These are phyloP conservation scores for Bipolaris sorokiniana DNA, from an alignment of 2,329 filamentous ascomycete genomes.

Conservation along the genomic window DNA sequence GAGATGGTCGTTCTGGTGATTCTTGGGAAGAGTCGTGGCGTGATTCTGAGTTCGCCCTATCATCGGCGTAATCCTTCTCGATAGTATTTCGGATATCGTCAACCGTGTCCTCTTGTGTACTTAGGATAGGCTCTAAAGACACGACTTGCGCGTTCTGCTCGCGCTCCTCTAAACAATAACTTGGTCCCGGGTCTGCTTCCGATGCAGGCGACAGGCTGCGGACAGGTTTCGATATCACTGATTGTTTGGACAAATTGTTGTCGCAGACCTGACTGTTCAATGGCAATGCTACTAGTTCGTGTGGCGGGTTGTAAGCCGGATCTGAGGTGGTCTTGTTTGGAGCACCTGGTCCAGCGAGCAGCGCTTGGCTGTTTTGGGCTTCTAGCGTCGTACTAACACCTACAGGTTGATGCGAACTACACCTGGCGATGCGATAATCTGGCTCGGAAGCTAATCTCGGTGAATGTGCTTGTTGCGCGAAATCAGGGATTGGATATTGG, in stretches of 20 bases:
- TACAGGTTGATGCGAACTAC: neutral
- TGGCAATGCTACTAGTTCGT: constrained; percentile 4
- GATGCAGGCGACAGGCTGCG: neutral
- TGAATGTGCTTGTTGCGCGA: neutral
- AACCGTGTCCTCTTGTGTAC: constrained; percentile 26
- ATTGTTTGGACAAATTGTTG: neutral
- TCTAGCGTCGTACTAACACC: neutral
- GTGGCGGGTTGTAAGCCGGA: constrained; percentile 2
- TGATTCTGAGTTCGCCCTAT: constrained; percentile 20
- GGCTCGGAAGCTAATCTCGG: neutral
- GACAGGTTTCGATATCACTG: neutral
- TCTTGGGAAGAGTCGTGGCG: constrained; percentile 45
- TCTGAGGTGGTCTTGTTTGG: constrained; percentile 5
- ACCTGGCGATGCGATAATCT: neutral
- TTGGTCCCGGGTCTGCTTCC: neutral
- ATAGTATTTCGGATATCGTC: constrained; percentile 25
- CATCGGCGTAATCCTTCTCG: constrained; percentile 15
- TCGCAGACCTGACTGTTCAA: neutral
- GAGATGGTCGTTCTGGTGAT: constrained; percentile 22
- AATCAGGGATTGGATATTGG: constrained; percentile 12
- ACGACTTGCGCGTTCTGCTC: constrained; percentile 39
- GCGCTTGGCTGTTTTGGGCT: neutral
- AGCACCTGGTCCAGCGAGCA: constrained; percentile 2
- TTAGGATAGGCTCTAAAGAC: constrained; percentile 16
- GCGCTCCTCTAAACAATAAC: constrained; percentile 1